Base-by-base conservation (phyloP, 129 eudicot genomes). In the Dittrichia graveolens region DNA sequence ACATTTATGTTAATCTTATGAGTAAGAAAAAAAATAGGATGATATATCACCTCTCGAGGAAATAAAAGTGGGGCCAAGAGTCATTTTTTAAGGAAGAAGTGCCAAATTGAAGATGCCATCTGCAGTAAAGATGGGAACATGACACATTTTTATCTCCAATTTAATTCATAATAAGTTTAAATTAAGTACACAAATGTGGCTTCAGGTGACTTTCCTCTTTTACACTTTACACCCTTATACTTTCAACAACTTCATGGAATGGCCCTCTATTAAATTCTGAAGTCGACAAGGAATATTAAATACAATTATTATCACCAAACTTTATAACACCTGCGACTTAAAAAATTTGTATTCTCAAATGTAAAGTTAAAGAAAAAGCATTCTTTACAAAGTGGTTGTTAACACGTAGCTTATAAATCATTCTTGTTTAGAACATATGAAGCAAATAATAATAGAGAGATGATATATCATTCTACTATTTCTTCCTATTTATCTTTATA, bases 51-150 rank as follows among this genome's bases (percentile, higher is more conserved):
- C n/a, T 53, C 16, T 39, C 15, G 52, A 52, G 39, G 54, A 69
- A 69, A 69, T 53, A 14, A 53, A 67, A 69, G 12, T 52, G 62
- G 63, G 63, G 16, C 73, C 60, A 39, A 40, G 38, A 69, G 50
- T 14, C 16, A 37, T 53, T 49, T 14, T 53, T 38, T 40, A 8
- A 63, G 71, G 64, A 52, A 39, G 63, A 24, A 24, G 31, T 24
- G 31, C 31, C 31, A 24, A 53, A 53, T 52, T 16, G n/a, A 47
- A 39, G 74, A 69, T 69, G 52, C 63, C 61, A 52, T 69, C 10
- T 39, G 63, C 60, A 68, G 61, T 24, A 34, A 49, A 68, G 61
- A 14, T 67, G 38, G 73, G 73, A 68, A 68, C 73, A 49, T 49
- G 31, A 68, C 39, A 35, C 73, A 35, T 49, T 38, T 38, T 67